Percentiles rank a stretch among this genome's conserved stretches.
Evolutionary conservation across 1,284 basidiomycete genomes (phyloP).

Genomic region (Pterulicium gracile): DNA sequence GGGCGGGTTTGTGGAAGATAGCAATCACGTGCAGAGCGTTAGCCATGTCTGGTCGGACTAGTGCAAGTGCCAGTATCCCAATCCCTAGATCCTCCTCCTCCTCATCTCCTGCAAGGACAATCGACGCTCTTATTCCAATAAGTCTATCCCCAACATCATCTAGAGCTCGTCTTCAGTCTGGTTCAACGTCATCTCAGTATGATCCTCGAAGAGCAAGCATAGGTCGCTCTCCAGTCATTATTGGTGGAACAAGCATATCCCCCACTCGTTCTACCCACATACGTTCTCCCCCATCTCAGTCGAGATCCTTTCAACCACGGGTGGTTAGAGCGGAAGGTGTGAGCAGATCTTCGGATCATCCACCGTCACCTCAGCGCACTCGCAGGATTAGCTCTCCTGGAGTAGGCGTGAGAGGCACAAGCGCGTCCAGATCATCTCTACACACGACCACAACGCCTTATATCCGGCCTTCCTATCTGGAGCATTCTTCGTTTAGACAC

Average conservation of each 20-base stretch:
- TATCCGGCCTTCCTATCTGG: conserved; percentile 60
- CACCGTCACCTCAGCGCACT: conserved; percentile 28
- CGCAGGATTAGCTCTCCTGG: conserved; percentile 33
- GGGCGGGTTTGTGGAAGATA: too few species aligned
- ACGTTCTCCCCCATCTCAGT: conserved; percentile 12
- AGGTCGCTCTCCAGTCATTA: background rate
- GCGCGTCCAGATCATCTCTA: background rate
- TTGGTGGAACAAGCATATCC: background rate
- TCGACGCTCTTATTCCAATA: conserved; percentile 52
- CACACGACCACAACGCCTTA: background rate
- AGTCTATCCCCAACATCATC: conserved; percentile 33
- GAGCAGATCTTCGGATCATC: conserved; percentile 25
- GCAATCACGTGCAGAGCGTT: background rate
- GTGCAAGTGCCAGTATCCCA: conserved; percentile 38
- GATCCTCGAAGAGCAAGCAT: background rate
- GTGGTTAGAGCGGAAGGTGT: conserved; percentile 45
- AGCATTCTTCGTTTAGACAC: conserved; percentile 60
- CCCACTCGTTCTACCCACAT: background rate
- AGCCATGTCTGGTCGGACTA: background rate
- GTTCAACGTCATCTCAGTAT: conserved; percentile 18
- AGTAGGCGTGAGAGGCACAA: conserved; percentile 21
- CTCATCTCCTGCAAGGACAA: conserved; percentile 36
- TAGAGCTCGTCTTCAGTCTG: conserved; percentile 24
- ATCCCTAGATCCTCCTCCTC: conserved; percentile 37
- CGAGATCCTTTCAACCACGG: conserved; percentile 46